A percentile compares a stretch with the other conserved stretches of the same genome.
Evolutionary conservation across 2,329 filamentous ascomycete species (phyloP).

Genomic region (Beauveria scarabaeidicola): DNA sequence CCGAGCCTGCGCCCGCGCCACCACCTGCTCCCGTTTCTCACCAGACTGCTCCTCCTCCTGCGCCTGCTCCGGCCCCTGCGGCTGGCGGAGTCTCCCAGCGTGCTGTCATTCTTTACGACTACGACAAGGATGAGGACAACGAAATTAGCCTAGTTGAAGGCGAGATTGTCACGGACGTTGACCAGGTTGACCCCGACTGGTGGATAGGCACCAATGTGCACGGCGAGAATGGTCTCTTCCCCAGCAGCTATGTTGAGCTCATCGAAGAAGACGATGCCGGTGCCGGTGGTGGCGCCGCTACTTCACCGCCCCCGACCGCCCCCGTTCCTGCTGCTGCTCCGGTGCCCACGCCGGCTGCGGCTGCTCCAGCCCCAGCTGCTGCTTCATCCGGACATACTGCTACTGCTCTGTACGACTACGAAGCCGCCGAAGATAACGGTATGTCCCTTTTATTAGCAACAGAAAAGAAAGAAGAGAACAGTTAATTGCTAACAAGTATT

Average conservation of each 20-base stretch:
- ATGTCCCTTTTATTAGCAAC: constrained; percentile 20
- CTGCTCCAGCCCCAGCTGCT: constrained; percentile 28
- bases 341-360: constrained; percentile 27
- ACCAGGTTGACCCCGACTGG: constrained; percentile 98
- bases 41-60: constrained; percentile 4
- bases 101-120: constrained; percentile 84
- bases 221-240: constrained; percentile 86
- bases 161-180: constrained; percentile 81
- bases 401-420: constrained; percentile 88
- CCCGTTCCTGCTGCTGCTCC: constrained; percentile 29
- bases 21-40: neutral
- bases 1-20: neutral
- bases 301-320: constrained; percentile 24
- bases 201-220: constrained; percentile 88
- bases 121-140: constrained; percentile 96
- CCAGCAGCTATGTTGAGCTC: constrained; percentile 92
- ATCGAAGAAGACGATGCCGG: constrained; percentile 51
- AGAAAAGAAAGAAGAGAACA: neutral
- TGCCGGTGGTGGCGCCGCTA: constrained; percentile 20
- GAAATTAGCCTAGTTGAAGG: constrained; percentile 88
- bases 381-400: constrained; percentile 53
- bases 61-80: constrained; percentile 7
- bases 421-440: constrained; percentile 92
- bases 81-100: constrained; percentile 37
- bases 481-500: constrained; percentile 27